These are phyloP conservation scores for Saururus chinensis DNA, from an alignment of 164 flowering plant genomes.

Conservation along the genomic window DNA sequence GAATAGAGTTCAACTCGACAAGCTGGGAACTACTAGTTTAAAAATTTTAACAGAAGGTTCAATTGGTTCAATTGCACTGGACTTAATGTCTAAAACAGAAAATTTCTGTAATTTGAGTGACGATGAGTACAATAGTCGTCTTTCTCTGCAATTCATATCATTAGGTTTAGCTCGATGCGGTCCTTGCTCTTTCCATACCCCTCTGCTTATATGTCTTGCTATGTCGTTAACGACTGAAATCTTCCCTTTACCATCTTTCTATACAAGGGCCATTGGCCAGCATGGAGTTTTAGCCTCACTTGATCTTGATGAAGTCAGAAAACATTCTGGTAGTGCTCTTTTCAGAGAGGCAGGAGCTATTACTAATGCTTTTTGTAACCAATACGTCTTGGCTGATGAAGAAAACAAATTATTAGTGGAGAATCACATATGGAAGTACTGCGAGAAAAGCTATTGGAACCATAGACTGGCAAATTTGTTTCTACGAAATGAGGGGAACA, in stretches of 20 bases:
- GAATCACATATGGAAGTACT: conserved; percentile 60
- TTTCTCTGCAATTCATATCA: conserved; percentile 55
- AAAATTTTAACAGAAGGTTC: conserved; percentile 43
- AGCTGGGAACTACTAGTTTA: conserved; percentile 11
- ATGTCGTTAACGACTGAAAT: conserved; percentile 52
- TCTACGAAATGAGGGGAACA: conserved; percentile 31
- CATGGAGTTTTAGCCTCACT: conserved; percentile 8
- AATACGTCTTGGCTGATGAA: conserved; percentile 53
- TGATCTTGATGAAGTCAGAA: conserved; percentile 26
- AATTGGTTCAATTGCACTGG: conserved; percentile 37
- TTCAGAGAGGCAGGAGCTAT: conserved; percentile 84
- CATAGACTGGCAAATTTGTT: conserved; percentile 43
- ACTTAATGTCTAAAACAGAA: conserved; percentile 27
- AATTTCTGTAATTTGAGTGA: conserved; percentile 3
- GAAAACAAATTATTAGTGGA: conserved; percentile 51
- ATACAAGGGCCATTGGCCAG: conserved; percentile 19
- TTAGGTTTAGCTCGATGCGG: conserved; percentile 68
- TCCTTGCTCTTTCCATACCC: conserved; percentile 24
- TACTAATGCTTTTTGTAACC: conserved; percentile 70
- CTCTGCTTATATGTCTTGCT: conserved; percentile 49
- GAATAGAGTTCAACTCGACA: conserved; percentile 20
- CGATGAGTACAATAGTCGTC: conserved; percentile 11
- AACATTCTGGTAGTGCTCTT: conserved; percentile 37
- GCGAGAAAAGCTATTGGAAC: conserved; percentile 48
- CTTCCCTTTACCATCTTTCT: conserved; percentile 51